Conservation (phyloP, 257 asterid species). For the Primulina eburnea region DNA sequence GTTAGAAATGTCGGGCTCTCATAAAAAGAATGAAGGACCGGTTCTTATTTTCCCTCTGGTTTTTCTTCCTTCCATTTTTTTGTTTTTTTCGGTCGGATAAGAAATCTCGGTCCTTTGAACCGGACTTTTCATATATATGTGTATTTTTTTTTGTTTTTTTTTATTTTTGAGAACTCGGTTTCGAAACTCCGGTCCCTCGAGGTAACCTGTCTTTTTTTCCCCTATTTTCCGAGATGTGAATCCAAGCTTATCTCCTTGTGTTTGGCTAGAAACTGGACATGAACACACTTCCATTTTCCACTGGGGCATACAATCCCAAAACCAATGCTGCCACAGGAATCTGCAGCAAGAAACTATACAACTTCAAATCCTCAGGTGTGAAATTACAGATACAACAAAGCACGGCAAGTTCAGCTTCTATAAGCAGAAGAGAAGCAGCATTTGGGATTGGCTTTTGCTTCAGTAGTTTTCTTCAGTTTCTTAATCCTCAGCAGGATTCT, state of each 20-base stretch:
- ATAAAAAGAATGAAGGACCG: no score
- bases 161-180: no score
- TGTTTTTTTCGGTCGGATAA: no score
- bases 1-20: no score
- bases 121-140: no score
- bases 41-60: no score
- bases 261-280: conserved; percentile 31
- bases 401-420: conserved; percentile 7
- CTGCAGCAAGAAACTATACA: background rate
- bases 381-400: conserved; percentile 10
- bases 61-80: no score
- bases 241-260: background rate
- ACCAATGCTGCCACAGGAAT: conserved; percentile 12
- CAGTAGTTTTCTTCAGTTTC: conserved; percentile 30
- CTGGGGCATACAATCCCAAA: conserved; percentile 29
- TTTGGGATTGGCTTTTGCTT: conserved; percentile 35
- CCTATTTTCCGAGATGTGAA: no score
- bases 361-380: conserved; percentile 21
- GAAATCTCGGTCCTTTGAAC: no score
- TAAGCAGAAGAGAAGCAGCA: conserved; percentile 45
- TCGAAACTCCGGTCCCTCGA: no score
- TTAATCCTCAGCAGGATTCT: conserved; percentile 25
- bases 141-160: no score
- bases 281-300: conserved; percentile 38
- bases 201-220: no score